These are phyloP conservation scores for Pleurotus tuber-regium DNA, from an alignment of 768 basidiomycete genomes.

Conservation along the genomic window DNA sequence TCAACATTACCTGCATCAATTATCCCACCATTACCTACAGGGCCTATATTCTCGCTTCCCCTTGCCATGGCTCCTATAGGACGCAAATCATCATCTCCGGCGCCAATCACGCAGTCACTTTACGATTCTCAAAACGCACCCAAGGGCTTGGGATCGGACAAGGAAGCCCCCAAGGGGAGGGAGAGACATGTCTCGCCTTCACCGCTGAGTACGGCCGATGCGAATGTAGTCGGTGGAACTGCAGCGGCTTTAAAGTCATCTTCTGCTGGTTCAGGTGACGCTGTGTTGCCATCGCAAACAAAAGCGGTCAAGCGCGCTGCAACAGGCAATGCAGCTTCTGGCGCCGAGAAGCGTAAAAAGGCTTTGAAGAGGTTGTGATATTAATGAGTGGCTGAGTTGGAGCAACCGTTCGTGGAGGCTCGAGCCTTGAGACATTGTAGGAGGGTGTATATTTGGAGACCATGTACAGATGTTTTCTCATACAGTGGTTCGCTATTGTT, in stretches of 20 bases:
- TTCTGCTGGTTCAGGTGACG: constrained; percentile 26
- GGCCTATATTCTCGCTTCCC: constrained; percentile 36
- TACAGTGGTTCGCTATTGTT: neutral
- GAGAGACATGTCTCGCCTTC: constrained; percentile 68
- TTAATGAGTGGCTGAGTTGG: neutral
- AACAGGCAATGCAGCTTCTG: constrained; percentile 44
- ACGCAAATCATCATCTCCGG: constrained; percentile 43
- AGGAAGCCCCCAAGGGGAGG: constrained; percentile 40
- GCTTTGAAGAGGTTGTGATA: constrained; percentile 73
- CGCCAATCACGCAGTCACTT: constrained; percentile 36
- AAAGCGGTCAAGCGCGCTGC: constrained; percentile 74
- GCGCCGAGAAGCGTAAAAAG: constrained; percentile 85
- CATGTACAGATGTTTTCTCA: constrained; percentile 1
- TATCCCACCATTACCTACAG: constrained; percentile 18
- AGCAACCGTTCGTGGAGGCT: neutral
- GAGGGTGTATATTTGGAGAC: neutral
- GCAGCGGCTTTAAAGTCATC: constrained; percentile 30
- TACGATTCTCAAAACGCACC: constrained; percentile 34
- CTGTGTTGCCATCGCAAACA: constrained; percentile 34
- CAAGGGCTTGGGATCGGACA: constrained; percentile 22
- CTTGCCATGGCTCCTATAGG: constrained; percentile 25
- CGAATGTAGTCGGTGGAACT: constrained; percentile 51
- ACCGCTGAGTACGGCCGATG: constrained; percentile 68
- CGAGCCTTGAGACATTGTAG: neutral
- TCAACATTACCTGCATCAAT: constrained; percentile 21